Evolutionary conservation across 192 early-diverging fungal genomes (phyloP), one percentile per base, ranked within the genome.

Genomic region (Backusella tarrabulga): DNA sequence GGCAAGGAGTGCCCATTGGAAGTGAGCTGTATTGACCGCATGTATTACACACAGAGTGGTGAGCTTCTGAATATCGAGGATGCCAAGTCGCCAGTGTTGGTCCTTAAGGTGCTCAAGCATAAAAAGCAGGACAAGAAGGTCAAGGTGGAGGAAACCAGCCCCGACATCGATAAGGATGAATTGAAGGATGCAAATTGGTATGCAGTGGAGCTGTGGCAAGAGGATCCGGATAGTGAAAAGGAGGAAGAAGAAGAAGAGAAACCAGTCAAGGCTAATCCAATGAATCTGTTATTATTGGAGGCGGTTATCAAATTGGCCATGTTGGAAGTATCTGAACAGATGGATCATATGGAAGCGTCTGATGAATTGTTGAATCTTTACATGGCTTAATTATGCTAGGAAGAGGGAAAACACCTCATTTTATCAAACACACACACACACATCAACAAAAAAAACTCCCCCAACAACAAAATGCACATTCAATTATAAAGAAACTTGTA

Each of bases 31-130:
- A 80, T 94, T 9, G 71, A 80, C 3, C 85, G 87, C 44, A 68
- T 95, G 83, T 92, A 89, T 79, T 95, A 95, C 75, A 91, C 90
- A 17, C 88, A 85, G n/a, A 88, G 91, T 8, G 93, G 93, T 4
- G 83, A 85, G 34, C 79, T 95, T 63, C 79, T 95, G 3, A 92
- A 94, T 73, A 94, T 94, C 71, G 92, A 94, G 66, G 93, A 94
- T 26, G 85, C 89, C 1, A 87, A 75, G 29, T 77, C 85, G 2
- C 91, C 94, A 0, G 93, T 93, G 7, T 80, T 95, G 32, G 92
- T 95, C 2, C 23, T 95, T 17, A 92, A 93, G 73, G 72, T 94
- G 12, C 75, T 77, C 26, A 84, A 80, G n/a, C 71, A 79, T 12
- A 21, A 71, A 67, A 52, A 34, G 6, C 71, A 76, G 1, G 54